Percentiles rank a stretch among this genome's conserved stretches.
phyloP scores from a whole-genome alignment of 2,329 filamentous ascomycete genomes.

The Cadophora sp. region DNA sequence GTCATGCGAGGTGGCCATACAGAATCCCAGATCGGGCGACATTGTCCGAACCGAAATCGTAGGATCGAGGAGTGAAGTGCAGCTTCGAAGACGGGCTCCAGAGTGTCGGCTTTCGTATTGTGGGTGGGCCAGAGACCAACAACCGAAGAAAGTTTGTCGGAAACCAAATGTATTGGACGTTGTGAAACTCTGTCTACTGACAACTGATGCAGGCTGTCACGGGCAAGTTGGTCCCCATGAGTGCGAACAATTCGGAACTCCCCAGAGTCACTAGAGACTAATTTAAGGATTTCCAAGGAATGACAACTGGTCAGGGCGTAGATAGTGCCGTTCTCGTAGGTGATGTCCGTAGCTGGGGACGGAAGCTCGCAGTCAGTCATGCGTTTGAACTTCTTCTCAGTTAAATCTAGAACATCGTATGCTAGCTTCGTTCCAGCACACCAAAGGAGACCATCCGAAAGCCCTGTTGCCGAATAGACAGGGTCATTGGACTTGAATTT shows the following conservation, averaged over 20 bases:
- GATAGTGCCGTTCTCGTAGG: slow-evolving; percentile 55
- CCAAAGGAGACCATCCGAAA: slow-evolving; percentile 62
- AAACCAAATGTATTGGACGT: slow-evolving; percentile 40
- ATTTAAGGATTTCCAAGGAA: slow-evolving; percentile 61
- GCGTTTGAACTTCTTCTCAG: slow-evolving; percentile 57
- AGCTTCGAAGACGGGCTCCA: slow-evolving; percentile 58
- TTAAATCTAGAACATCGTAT: slow-evolving; percentile 60
- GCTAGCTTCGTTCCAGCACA: slow-evolving; percentile 60
- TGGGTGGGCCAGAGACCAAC: slow-evolving; percentile 42
- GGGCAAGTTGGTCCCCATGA: slow-evolving; percentile 43
- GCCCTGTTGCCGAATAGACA: slow-evolving; percentile 62
- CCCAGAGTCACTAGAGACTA: slow-evolving; percentile 35
- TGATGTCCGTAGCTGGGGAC: slow-evolving; percentile 59
- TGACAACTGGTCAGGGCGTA: slow-evolving; percentile 58
- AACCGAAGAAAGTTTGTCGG: slow-evolving; percentile 42
- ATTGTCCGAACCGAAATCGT: slow-evolving; percentile 59
- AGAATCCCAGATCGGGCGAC: slow-evolving; percentile 48
- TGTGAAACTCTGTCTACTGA: slow-evolving; percentile 23
- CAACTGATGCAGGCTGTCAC: slow-evolving; percentile 40
- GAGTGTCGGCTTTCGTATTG: slow-evolving; percentile 39
- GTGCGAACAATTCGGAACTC: slow-evolving; percentile 39
- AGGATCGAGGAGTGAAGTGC: slow-evolving; percentile 62
- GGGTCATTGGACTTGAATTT: slow-evolving; percentile 54
- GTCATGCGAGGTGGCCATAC: slow-evolving; percentile 22
- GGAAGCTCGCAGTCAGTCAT: slow-evolving; percentile 56